Evolutionary conservation across 2,329 filamentous ascomycete genomes (phyloP), one percentile per base, ranked within the genome.

Genomic region (Escovopsis weberi): DNA sequence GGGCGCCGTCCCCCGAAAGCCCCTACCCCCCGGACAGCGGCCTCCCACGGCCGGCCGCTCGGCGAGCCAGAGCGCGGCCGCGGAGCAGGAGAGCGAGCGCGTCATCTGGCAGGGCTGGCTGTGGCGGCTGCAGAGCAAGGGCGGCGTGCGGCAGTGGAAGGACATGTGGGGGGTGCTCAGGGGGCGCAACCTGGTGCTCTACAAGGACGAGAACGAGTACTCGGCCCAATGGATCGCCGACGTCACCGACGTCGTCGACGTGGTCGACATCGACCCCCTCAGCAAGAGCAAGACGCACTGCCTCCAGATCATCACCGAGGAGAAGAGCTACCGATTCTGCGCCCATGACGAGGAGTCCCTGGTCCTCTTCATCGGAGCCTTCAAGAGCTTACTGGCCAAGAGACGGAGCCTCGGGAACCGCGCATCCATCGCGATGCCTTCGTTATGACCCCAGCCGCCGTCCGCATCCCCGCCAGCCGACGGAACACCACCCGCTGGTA

Each of bases 31-130:
- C 2, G 44, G 44, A 15, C 44, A 46, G n/a, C 44, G 42, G 15
- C 44, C 44, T 12, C 33, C 23, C 26, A 44, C 42, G 6, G 39
- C 38, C 7, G 44, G 18, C 32, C 44, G 74, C 38, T 83, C 80
- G 42, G 56, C 67, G 8, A 82, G 76, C 57, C 80, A 85, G 53
- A 75, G 69, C 41, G 59, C 45, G 32, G 48, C 47, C 19, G 43
- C 39, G 35, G 71, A 81, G 43, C 67, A 72, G 43, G 85, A 91
- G 48, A 79, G 82, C 1, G 88, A 94, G 58, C 81, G 88, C 26
- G 82, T 96, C n/a, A 75, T 96, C 37, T 94, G 85, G 74, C 87
- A 96, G 57, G 88, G 89, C 41, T 88, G 86, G 71, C 75, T 96
- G 30, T 83, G 85, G 60, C 78, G 86, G 47, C 74, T 95, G 44